These are phyloP conservation scores for Thyridium curvatum DNA, from an alignment of 2,329 filamentous ascomycete species.

Conservation along the genomic window DNA sequence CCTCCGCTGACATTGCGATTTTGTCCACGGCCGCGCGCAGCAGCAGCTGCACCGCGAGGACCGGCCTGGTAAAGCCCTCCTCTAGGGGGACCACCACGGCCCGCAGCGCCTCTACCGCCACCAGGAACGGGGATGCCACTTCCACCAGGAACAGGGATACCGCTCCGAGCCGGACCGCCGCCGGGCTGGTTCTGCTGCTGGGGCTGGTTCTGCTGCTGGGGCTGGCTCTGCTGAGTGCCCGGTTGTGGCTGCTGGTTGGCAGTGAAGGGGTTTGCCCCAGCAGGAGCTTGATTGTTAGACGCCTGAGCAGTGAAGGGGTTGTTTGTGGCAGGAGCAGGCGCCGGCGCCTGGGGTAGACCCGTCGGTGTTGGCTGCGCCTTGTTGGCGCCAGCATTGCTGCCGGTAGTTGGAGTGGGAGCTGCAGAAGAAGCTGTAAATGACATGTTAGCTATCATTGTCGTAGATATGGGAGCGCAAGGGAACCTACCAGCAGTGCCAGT, in stretches of 20 bases:
- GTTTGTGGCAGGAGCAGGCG: neutral
- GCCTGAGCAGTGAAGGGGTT: neutral
- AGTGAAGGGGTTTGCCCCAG: neutral
- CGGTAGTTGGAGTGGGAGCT: neutral
- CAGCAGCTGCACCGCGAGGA: constrained; percentile 12
- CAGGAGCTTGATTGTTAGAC: neutral
- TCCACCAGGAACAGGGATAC: constrained; percentile 13
- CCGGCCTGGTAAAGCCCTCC: constrained; percentile 16
- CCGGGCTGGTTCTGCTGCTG: constrained; percentile 8
- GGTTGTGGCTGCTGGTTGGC: neutral
- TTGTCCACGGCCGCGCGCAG: constrained; percentile 23
- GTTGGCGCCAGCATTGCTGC: neutral
- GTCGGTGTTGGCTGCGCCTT: constrained; percentile 7
- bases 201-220: constrained; percentile 6
- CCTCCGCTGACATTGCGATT: constrained; percentile 32
- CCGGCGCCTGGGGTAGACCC: neutral
- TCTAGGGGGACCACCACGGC: constrained; percentile 12
- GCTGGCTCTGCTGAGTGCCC: neutral
- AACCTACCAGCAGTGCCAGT: constrained; percentile 12
- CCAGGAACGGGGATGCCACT: constrained; percentile 16
- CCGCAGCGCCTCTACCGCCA: constrained; percentile 11
- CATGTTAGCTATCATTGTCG: constrained; percentile 1
- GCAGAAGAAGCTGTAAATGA: neutral
- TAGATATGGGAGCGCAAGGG: neutral
- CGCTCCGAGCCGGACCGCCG: constrained; percentile 3